phyloP scores from a whole-genome alignment of 176 grass and related monocot species.

The Pharus latifolius region DNA sequence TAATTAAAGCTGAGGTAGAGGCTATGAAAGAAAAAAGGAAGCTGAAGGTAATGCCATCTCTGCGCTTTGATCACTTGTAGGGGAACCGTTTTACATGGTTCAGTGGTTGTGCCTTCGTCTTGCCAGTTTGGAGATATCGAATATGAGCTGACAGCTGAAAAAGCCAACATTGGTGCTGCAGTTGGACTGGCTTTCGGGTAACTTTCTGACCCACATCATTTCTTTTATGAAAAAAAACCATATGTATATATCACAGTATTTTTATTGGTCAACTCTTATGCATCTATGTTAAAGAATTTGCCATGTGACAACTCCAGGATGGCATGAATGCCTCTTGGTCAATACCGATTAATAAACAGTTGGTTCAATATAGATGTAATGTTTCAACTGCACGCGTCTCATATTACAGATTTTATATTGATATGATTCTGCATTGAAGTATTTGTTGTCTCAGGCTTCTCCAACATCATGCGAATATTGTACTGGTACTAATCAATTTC shows the following conservation, averaged over 20 bases:
- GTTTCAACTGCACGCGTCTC: background rate
- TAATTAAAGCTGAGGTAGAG: slow-evolving; percentile 34
- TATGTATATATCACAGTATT: background rate
- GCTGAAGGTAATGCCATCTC: slow-evolving; percentile 41
- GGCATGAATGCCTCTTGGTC: background rate
- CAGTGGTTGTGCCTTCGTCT: background rate
- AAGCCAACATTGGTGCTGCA: slow-evolving; percentile 57
- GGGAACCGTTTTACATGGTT: background rate
- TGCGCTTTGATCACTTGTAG: background rate
- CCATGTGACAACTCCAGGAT: background rate
- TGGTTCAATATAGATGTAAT: background rate
- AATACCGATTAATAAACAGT: background rate
- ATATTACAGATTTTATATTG: background rate
- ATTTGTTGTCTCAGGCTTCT: slow-evolving; percentile 1
- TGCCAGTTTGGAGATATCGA: slow-evolving; percentile 75
- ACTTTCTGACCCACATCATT: background rate
- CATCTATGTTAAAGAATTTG: background rate
- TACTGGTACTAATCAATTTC: no score
- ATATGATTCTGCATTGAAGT: background rate
- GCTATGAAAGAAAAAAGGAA: slow-evolving; percentile 56
- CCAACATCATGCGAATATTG: background rate
- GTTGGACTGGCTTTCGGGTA: slow-evolving; percentile 66
- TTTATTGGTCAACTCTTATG: background rate
- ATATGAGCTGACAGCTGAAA: slow-evolving; percentile 57
- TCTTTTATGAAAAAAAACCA: background rate